Evolutionary conservation across 352 stramenopile genomes (phyloP), one percentile per base, ranked within the genome.

Genomic region (Globisporangium iwayamae): DNA sequence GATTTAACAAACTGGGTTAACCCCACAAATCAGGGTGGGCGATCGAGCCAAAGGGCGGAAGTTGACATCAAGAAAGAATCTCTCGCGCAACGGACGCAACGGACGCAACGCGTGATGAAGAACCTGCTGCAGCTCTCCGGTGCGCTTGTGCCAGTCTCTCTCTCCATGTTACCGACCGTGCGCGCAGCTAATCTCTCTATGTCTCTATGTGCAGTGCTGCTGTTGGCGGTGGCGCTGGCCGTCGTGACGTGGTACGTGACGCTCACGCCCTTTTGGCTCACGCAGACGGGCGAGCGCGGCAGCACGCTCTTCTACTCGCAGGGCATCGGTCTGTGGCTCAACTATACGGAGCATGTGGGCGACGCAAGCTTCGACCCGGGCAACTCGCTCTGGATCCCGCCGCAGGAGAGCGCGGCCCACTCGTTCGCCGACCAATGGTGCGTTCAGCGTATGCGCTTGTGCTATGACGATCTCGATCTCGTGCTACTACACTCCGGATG

Each of bases 301-400:
- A 57, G 25, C 36, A 51, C 50, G 13, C 43, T 81, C n/a, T 85
- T 82, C 65, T 93, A 93, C 73, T 83, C 84, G 36, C 84, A 93
- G 67, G 84, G 84, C 55, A 78, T 93, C 52, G 84, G 84, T 1
- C 64, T 93, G 20, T 93, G 84, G 84, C 81, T 90, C 61, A 93
- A 93, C 67, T 93, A 84, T 71, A 93, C 84, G 3, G 78, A 90
- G 61, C 84, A 91, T 56, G 79, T 87, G 32, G 84, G 84, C 30
- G 84, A 88, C 53, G 63, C 70, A 5, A 68, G 52, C 48, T 93
- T 88, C 46, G 84, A 91, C 43, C 84, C 84, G 1, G 79, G 82
- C 41, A 93, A 93, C 60, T 90, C 84, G 46, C 75, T 93, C 28
- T 93, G 84, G 84, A 70, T 90, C 16, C 84, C 84, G 18, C 69